phyloP scores from a whole-genome alignment of 1,284 basidiomycete species.

The Apiotrichum porosum region DNA sequence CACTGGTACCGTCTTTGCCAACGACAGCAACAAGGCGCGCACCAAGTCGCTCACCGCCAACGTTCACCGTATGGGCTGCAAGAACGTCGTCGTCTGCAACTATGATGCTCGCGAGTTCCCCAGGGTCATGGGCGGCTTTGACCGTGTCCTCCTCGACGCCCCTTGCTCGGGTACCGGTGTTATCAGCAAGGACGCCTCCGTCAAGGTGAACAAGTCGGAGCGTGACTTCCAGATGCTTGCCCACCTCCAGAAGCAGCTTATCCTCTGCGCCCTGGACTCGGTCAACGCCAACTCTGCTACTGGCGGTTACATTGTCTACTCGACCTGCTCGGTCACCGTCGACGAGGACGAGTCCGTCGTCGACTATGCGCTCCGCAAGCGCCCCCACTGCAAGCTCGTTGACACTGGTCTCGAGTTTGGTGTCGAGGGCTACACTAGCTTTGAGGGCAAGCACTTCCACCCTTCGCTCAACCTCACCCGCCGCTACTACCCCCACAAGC shows the following conservation, averaged over 20 bases:
- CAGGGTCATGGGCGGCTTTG: constrained; percentile 99
- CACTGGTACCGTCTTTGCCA: constrained; percentile 96
- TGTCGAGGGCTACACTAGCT: constrained; percentile 81
- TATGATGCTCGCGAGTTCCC: constrained; percentile 98
- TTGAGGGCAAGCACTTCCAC: constrained; percentile 83
- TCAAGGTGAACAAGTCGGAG: constrained; percentile 97
- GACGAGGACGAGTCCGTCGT: constrained; percentile 99
- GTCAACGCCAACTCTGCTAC: constrained; percentile 82
- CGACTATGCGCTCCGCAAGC: constrained; percentile 94
- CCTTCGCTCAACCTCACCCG: constrained; percentile 75
- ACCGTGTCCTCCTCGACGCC: constrained; percentile 91
- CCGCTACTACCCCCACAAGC: constrained; percentile 53
- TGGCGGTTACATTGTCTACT: constrained; percentile 95
- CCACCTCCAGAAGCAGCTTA: constrained; percentile 96
- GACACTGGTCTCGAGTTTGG: constrained; percentile 92
- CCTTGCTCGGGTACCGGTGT: constrained; percentile 98
- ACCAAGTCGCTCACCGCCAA: constrained; percentile 97
- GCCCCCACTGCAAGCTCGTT: constrained; percentile 91
- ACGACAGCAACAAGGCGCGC: constrained; percentile 90
- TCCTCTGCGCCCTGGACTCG: constrained; percentile 97
- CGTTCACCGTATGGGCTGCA: constrained; percentile 93
- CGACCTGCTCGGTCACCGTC: constrained; percentile 95
- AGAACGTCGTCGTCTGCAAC: constrained; percentile 95
- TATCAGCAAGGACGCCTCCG: constrained; percentile 94
- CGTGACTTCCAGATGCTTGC: constrained; percentile 91